Base-by-base conservation (phyloP, 305 asterid genomes). In the Solanum aculeatissimum region DNA sequence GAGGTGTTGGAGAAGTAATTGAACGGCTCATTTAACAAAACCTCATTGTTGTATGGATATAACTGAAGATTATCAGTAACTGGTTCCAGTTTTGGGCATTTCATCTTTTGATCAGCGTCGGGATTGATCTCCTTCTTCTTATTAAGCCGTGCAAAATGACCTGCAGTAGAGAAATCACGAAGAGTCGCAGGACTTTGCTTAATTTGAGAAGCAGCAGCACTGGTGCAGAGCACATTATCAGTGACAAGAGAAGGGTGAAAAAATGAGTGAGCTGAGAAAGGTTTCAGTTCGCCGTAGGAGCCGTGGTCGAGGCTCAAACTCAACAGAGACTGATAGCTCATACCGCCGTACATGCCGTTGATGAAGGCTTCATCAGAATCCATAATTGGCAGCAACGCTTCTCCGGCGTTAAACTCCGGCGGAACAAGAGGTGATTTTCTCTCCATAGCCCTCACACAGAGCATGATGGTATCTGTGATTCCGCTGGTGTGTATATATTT, bases 251-350 rank as follows among this genome's bases (percentile, higher is more conserved):
- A 42, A 47, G 65, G 51, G 29, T n/a, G 54, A 82, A 74, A 82
- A 80, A 82, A 85, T 77, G 57, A 75, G 84, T 7, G 6, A 29
- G 35, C 35, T 43, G 82, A 90, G 89, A 63, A 83, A 66, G 66
- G 84, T 9, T 63, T 85, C 84, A 70, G 32, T 35, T 40, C 66
- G 11, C 47, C 66, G 9, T 72, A 27, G 38, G 45, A 45, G 80
- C 25, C 42, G 45, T 27, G 53, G 54, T n/a, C 19, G 47, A 58
- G 65, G 82, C 62, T 49, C 69, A 54, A 40, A 35, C 38, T 85
- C 51, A 85, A 27, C 84, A 91, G 55, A 9, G 92, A 86, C 49
- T 87, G 91, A 88, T 89, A 92, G 47, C 89, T 90, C 47, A 92
- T 80, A 18, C 91, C 90, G 45, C 82, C 89, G 21, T 83, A 80